phyloP scores from a whole-genome alignment of 371 early-diverging fungal genomes.

The Fennellomyces sp. region DNA sequence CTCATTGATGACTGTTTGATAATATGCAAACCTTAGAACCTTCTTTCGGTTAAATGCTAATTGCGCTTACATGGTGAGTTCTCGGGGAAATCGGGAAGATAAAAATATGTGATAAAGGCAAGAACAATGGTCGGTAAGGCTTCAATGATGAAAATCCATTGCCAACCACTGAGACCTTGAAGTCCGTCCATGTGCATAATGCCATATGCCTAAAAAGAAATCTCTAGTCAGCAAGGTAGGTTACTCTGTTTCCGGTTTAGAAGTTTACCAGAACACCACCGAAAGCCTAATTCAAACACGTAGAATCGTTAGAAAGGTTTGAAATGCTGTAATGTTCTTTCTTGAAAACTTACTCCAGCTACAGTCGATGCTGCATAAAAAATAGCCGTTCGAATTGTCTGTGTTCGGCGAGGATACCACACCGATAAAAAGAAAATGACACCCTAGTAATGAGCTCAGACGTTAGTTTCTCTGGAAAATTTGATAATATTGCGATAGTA shows the following conservation, averaged over 20 bases:
- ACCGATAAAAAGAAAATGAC: conserved; percentile 52
- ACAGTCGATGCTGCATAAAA: conserved; percentile 66
- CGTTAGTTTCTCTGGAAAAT: too few species aligned
- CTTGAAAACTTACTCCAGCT: conserved; percentile 67
- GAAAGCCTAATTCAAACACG: conserved; percentile 41
- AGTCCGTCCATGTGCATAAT: conserved; percentile 63
- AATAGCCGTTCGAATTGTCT: conserved; percentile 68
- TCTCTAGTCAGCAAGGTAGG: too few species aligned
- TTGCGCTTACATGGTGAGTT: conserved; percentile 23
- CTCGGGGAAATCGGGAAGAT: conserved; percentile 74
- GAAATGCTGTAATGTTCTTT: too few species aligned
- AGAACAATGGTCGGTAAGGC: conserved; percentile 69
- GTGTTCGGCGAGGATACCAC: conserved; percentile 60
- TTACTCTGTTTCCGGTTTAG: too few species aligned
- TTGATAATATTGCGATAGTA: not conserved
- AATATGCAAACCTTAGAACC: too few species aligned
- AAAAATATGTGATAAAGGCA: conserved; percentile 56
- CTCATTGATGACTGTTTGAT: conserved; percentile 57
- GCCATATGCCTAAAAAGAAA: too few species aligned
- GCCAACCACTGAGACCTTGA: conserved; percentile 50
- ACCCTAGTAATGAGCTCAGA: too few species aligned
- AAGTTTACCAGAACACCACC: conserved; percentile 57
- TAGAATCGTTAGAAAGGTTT: too few species aligned
- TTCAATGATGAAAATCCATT: conserved; percentile 77
- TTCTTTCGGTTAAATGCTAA: too few species aligned